A percentile compares a stretch with the other conserved stretches of the same genome.
Conservation (phyloP, 208 protist species). For the Crithidia expoeki region DNA sequence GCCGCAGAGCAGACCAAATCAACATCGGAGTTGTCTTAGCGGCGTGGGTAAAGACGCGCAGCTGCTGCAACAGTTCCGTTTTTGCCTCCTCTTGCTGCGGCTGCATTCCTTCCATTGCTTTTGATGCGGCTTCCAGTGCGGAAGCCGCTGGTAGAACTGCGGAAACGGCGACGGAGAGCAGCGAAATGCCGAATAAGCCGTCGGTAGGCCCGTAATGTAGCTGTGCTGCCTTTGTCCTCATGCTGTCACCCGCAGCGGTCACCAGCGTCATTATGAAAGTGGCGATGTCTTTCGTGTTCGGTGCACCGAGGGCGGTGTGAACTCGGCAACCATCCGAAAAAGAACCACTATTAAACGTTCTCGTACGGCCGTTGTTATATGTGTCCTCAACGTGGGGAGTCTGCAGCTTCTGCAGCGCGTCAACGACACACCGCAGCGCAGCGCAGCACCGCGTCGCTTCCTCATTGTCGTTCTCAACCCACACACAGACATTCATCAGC, state of each 20-base stretch:
- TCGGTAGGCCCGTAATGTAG: constrained; percentile 60
- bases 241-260: constrained; percentile 44
- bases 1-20: constrained; percentile 27
- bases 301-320: background rate
- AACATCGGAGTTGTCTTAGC: constrained; percentile 2
- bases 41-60: constrained; percentile 12
- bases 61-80: constrained; percentile 3
- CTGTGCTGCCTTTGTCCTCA: constrained; percentile 55
- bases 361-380: constrained; percentile 15
- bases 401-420: background rate
- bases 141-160: constrained; percentile 9
- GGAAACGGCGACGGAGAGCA: constrained; percentile 37
- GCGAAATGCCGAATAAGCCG: constrained; percentile 62
- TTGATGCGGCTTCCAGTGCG: background rate
- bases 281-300: constrained; percentile 12
- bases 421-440: constrained; percentile 34
- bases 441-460: constrained; percentile 64
- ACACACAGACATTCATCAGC: constrained; percentile 78
- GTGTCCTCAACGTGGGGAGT: background rate
- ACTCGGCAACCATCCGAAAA: too few species aligned
- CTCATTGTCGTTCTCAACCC: constrained; percentile 74
- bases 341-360: too few species aligned
- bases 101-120: background rate
- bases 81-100: background rate
- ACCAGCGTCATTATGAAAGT: constrained; percentile 34